Percentiles rank a stretch among this genome's conserved stretches.
phyloP scores from a whole-genome alignment of 2,329 filamentous ascomycete species.

The Aspergillus cejpii region DNA sequence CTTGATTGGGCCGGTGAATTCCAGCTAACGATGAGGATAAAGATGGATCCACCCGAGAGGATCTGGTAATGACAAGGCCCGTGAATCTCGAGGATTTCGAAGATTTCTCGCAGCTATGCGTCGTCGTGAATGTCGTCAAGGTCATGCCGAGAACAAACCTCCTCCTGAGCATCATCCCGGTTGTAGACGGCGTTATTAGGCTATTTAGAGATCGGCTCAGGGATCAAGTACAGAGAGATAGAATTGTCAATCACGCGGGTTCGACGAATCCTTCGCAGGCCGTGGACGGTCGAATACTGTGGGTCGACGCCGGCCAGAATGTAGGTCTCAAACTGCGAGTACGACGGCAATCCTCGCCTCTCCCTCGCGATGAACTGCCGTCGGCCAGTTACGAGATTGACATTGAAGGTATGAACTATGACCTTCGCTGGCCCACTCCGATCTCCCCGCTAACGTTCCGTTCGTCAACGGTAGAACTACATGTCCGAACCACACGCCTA shows the following conservation, averaged over 20 bases:
- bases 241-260: neutral
- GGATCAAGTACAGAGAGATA: slow-evolving; percentile 28
- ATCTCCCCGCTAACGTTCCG: neutral
- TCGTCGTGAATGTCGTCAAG: slow-evolving; percentile 61
- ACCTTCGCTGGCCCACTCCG: no score
- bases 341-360: slow-evolving; percentile 51
- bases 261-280: slow-evolving; percentile 6
- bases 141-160: slow-evolving; percentile 55
- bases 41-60: no score
- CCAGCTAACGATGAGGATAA: no score
- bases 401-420: slow-evolving; percentile 66
- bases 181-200: slow-evolving; percentile 62
- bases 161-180: slow-evolving; percentile 58
- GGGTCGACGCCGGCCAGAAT: slow-evolving; percentile 58
- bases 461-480: slow-evolving; percentile 49
- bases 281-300: slow-evolving; percentile 49
- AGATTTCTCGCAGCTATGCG: slow-evolving; percentile 67
- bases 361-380: slow-evolving; percentile 56
- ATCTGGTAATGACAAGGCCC: slow-evolving; percentile 49
- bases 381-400: slow-evolving; percentile 63
- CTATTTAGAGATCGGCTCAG: slow-evolving; percentile 68
- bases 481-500: slow-evolving; percentile 58
- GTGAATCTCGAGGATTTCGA: slow-evolving; percentile 63
- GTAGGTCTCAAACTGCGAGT: slow-evolving; percentile 66
- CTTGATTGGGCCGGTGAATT: no score